These are phyloP conservation scores for Nothomitra cinnamomea DNA, from an alignment of 2,329 filamentous ascomycete genomes.

Conservation along the genomic window DNA sequence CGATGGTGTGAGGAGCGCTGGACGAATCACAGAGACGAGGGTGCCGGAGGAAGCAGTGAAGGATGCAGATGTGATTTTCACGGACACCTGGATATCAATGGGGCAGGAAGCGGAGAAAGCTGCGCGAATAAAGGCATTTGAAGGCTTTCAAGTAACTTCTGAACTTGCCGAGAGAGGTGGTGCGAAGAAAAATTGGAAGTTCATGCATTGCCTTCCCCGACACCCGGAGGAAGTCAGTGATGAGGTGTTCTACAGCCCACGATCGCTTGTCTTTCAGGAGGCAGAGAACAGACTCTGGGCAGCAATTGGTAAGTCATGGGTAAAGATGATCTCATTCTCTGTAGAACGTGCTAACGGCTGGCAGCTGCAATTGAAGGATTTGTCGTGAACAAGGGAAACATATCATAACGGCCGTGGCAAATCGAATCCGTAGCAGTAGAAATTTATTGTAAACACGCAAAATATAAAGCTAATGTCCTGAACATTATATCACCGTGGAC, in stretches of 20 bases:
- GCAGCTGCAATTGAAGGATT: slow-evolving; percentile 67
- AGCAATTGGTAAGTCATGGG: slow-evolving; percentile 46
- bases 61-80: slow-evolving; percentile 77
- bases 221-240: slow-evolving; percentile 88
- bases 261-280: slow-evolving; percentile 81
- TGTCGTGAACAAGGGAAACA: slow-evolving; percentile 82
- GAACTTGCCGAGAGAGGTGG: slow-evolving; percentile 71
- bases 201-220: slow-evolving; percentile 94
- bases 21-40: slow-evolving; percentile 56
- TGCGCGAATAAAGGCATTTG: slow-evolving; percentile 64
- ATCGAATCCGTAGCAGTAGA: too few species aligned
- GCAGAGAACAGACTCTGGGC: slow-evolving; percentile 91
- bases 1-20: slow-evolving; percentile 37
- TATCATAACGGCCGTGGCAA: slow-evolving; percentile 21
- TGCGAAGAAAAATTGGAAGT: slow-evolving; percentile 81
- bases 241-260: slow-evolving; percentile 78
- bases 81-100: slow-evolving; percentile 98
- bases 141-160: slow-evolving; percentile 79
- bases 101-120: slow-evolving; percentile 77
- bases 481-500: too few species aligned
- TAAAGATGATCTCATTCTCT: background rate
- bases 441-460: too few species aligned
- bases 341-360: background rate
- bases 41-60: slow-evolving; percentile 73
- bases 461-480: too few species aligned